Evolutionary conservation across 2,329 filamentous ascomycete species (phyloP).

Genomic region (Trichoderma sp.): DNA sequence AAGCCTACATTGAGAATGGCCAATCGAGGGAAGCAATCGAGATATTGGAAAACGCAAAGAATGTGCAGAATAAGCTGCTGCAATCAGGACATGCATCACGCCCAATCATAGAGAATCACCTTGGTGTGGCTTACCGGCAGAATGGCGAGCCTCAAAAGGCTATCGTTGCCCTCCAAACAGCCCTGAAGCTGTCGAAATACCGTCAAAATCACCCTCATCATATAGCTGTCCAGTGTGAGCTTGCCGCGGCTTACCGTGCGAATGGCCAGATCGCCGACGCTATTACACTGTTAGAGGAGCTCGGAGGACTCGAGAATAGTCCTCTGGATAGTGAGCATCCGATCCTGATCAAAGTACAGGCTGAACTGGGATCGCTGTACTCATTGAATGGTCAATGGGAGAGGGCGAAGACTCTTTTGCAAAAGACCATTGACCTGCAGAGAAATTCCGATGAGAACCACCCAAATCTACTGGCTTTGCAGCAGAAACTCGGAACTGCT

Average conservation of each 20-base stretch:
- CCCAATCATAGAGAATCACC: not conserved
- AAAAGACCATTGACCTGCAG: slow-evolving; percentile 1
- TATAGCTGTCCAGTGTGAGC: not conserved
- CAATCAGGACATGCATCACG: not conserved
- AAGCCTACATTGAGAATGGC: slow-evolving; percentile 5
- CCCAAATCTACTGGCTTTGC: not conserved
- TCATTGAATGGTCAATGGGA: not conserved
- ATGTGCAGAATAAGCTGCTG: not conserved
- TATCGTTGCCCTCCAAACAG: not conserved
- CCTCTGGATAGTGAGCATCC: slow-evolving; percentile 1
- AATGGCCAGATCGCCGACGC: slow-evolving; percentile 15
- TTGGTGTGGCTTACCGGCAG: slow-evolving; percentile 7
- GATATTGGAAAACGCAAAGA: not conserved
- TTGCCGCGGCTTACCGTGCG: not conserved
- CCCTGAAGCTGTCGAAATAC: not conserved
- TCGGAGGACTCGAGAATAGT: not conserved
- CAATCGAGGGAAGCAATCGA: slow-evolving; percentile 1
- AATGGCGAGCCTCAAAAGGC: slow-evolving; percentile 16
- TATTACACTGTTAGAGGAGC: not conserved
- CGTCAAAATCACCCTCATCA: not conserved
- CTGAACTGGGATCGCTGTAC: not conserved
- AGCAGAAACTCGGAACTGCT: slow-evolving; percentile 12
- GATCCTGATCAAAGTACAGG: not conserved
- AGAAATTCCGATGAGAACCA: not conserved
- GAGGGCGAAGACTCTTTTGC: slow-evolving; percentile 4